A percentile compares a stretch with the other conserved stretches of the same genome.
These are phyloP conservation scores for Mrakia blollopis DNA, from an alignment of 768 basidiomycete genomes.

Conservation along the genomic window DNA sequence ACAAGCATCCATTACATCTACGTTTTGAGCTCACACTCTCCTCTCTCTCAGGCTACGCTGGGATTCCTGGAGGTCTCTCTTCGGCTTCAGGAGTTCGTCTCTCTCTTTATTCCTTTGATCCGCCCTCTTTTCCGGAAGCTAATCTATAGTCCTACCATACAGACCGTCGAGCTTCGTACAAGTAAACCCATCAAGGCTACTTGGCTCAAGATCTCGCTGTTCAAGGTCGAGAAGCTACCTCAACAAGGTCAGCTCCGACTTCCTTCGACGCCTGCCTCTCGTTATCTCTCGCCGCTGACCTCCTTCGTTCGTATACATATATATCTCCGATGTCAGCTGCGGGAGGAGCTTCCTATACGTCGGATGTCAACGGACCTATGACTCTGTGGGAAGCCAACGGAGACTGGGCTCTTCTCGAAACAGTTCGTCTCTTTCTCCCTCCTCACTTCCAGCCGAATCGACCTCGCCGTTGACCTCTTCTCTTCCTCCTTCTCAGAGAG, in stretches of 20 bases:
- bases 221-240: slow-evolving; percentile 28
- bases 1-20: background rate
- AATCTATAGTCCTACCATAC: background rate
- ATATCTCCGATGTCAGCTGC: background rate
- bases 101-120: background rate
- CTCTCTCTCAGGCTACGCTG: slow-evolving; percentile 4
- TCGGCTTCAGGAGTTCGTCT: background rate
- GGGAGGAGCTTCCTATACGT: slow-evolving; percentile 13
- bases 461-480: background rate
- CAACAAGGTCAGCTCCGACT: slow-evolving; percentile 14
- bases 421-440: background rate
- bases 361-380: slow-evolving; percentile 3
- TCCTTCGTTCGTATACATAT: background rate
- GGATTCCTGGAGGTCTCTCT: background rate
- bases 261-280: no score
- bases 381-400: slow-evolving; percentile 11
- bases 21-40: background rate
- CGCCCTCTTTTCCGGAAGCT: background rate
- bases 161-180: slow-evolving; percentile 28
- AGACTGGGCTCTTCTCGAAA: slow-evolving; percentile 12
- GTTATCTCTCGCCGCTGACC: background rate
- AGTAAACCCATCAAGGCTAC: slow-evolving; percentile 23
- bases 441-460: background rate
- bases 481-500: slow-evolving; percentile 3
- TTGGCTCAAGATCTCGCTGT: slow-evolving; percentile 21